Percentiles rank a stretch among this genome's conserved stretches.
Evolutionary conservation across 1,284 basidiomycete species (phyloP).

Genomic region (Irpex sp.): DNA sequence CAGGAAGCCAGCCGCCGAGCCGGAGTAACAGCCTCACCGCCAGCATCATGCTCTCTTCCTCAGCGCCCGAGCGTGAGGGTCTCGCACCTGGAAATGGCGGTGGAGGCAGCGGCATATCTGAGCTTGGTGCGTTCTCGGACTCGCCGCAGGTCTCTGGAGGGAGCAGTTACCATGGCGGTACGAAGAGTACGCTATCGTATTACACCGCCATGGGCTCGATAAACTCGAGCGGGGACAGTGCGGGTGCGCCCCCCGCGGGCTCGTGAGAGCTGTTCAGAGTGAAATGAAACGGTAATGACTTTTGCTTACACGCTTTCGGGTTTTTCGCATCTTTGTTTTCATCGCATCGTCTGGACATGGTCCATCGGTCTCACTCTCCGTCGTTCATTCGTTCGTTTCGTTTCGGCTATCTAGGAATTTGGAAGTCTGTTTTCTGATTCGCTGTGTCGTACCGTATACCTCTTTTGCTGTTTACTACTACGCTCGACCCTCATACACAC

Average conservation of each 20-base stretch:
- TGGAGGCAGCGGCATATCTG: conserved; percentile 5
- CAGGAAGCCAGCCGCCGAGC: conserved; percentile 21
- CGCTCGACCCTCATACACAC: background rate
- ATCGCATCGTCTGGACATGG: background rate
- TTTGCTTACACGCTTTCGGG: background rate
- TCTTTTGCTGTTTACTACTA: background rate
- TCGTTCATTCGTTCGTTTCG: background rate
- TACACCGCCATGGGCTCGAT: conserved; percentile 17
- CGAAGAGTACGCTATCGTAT: conserved; percentile 18
- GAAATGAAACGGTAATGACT: background rate
- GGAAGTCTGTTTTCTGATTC: background rate
- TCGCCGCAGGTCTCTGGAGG: conserved; percentile 14
- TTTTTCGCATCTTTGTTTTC: background rate
- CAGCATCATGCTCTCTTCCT: conserved; percentile 13
- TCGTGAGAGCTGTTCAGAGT: background rate
- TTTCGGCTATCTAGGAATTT: background rate
- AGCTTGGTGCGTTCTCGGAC: conserved; percentile 10
- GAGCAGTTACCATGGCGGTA: conserved; percentile 8
- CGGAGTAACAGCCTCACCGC: conserved; percentile 23
- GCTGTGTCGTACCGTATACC: background rate
- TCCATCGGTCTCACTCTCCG: background rate
- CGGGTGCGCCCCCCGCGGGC: background rate
- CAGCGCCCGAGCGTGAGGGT: conserved; percentile 4
- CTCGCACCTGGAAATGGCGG: background rate
- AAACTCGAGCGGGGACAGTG: conserved; percentile 9